phyloP scores from a whole-genome alignment of 208 protist genomes.

The Zelonia costaricensis region DNA sequence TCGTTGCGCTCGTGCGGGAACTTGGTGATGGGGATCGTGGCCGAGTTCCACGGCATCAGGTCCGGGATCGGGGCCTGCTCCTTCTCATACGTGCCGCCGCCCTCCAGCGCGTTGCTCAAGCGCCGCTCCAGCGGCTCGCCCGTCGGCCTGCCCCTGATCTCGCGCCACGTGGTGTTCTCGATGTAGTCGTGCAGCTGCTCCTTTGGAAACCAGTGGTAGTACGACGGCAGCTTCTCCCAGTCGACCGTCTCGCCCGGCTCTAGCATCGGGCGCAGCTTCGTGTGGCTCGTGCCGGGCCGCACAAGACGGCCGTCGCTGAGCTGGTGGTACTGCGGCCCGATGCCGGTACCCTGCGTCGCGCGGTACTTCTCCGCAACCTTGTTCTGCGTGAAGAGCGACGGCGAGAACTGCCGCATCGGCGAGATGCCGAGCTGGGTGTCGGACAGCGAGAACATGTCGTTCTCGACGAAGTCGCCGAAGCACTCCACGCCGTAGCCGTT shows the following conservation, averaged over 20 bases:
- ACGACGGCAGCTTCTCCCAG: conserved; percentile 88
- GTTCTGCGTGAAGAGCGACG: conserved; percentile 69
- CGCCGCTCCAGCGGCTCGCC: conserved; percentile 64
- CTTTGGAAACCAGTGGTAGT: conserved; percentile 92
- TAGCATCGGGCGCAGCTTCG: conserved; percentile 82
- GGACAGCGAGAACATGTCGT: conserved; percentile 88
- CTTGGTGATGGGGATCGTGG: conserved; percentile 82
- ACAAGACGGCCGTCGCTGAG: conserved; percentile 81
- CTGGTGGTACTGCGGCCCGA: conserved; percentile 84
- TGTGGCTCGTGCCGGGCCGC: conserved; percentile 80
- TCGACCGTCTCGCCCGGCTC: conserved; percentile 83
- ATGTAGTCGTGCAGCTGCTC: conserved; percentile 87
- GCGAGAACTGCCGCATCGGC: conserved; percentile 76
- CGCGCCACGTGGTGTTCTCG: conserved; percentile 85
- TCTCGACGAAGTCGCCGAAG: conserved; percentile 91
- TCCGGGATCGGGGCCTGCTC: conserved; percentile 57
- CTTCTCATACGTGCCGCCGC: conserved; percentile 28
- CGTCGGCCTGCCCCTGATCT: conserved; percentile 64
- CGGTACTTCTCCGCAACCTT: conserved; percentile 88
- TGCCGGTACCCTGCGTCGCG: conserved; percentile 83
- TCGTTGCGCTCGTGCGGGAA: conserved; percentile 87
- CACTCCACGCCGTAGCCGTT: conserved; percentile 89
- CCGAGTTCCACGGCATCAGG: conserved; percentile 81
- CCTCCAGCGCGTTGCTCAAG: conserved; percentile 32
- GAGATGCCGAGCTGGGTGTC: conserved; percentile 84